These are phyloP conservation scores for Sporothrix pallida DNA, from an alignment of 2,329 filamentous ascomycete genomes.

Conservation along the genomic window DNA sequence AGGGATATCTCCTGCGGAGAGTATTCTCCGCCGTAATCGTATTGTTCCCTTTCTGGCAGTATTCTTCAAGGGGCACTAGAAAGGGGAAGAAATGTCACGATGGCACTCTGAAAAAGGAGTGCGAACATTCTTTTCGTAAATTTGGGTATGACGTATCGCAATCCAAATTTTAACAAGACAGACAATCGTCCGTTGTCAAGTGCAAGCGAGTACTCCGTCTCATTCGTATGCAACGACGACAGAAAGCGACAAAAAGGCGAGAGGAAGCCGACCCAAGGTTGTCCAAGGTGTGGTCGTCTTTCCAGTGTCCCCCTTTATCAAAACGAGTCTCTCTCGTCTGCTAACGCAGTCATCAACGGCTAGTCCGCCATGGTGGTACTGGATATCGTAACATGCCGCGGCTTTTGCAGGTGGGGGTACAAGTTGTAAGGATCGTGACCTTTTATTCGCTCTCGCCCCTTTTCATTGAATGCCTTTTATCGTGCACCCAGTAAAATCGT, in stretches of 20 bases:
- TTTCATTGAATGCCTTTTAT: background rate
- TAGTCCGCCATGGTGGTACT: constrained; percentile 7
- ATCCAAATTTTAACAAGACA: background rate
- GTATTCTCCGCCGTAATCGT: background rate
- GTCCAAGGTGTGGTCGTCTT: background rate
- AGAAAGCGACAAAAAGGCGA: background rate
- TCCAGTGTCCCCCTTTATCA: background rate
- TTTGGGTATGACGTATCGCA: constrained; percentile 5
- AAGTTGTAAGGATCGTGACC: background rate
- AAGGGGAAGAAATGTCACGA: background rate
- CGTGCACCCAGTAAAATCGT: background rate
- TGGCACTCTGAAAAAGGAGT: background rate
- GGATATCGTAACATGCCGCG: background rate
- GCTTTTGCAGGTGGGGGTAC: background rate
- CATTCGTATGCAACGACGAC: background rate
- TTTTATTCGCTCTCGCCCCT: background rate
- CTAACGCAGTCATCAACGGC: background rate
- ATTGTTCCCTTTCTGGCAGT: background rate
- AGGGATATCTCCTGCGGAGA: background rate
- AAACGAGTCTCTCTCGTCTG: too few relatives aligned
- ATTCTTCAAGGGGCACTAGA: background rate
- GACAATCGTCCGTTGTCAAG: background rate
- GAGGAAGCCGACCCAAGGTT: constrained; percentile 15
- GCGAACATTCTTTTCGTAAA: background rate
- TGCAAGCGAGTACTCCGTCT: background rate